Conservation (phyloP, 1,139 yeast species). For the Kodamaea ohmeri region DNA sequence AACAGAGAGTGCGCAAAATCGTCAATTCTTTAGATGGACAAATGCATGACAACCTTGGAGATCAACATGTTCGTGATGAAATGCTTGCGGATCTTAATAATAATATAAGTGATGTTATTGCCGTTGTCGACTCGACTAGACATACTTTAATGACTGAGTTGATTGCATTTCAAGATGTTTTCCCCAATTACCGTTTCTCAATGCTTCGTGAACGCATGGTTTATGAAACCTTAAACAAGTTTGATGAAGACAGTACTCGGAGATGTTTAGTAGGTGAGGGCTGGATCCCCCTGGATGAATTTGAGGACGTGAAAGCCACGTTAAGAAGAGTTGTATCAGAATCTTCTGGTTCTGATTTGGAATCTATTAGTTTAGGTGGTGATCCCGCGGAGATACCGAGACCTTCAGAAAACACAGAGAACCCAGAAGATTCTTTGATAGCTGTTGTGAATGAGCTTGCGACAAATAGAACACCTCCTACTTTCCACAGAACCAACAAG, state of each 20-base stretch:
- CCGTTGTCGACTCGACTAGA: conserved; percentile 68
- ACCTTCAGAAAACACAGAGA: conserved; percentile 8
- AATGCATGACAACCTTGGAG: conserved; percentile 63
- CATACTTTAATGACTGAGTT: conserved; percentile 73
- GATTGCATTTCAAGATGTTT: conserved; percentile 58
- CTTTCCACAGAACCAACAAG: conserved; percentile 87
- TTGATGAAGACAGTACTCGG: conserved; percentile 81
- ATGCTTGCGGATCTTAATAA: conserved; percentile 62
- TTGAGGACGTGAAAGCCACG: conserved; percentile 18
- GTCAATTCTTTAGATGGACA: conserved; percentile 83
- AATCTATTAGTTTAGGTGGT: background rate
- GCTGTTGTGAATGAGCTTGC: conserved; percentile 74
- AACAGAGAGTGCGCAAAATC: conserved; percentile 66
- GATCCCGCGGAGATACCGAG: background rate
- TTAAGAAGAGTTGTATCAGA: conserved; percentile 9
- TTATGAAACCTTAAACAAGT: conserved; percentile 71
- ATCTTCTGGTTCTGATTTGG: background rate
- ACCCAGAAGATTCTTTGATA: conserved; percentile 31
- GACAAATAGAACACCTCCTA: conserved; percentile 88
- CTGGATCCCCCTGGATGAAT: conserved; percentile 67
- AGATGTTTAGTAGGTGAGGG: conserved; percentile 96
- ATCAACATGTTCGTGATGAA: conserved; percentile 45
- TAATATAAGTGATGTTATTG: conserved; percentile 42
- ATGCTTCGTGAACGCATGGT: conserved; percentile 72
- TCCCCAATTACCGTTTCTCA: conserved; percentile 36